phyloP scores from a whole-genome alignment of 1,284 basidiomycete species.

The Rhodotorula mucilaginosa region DNA sequence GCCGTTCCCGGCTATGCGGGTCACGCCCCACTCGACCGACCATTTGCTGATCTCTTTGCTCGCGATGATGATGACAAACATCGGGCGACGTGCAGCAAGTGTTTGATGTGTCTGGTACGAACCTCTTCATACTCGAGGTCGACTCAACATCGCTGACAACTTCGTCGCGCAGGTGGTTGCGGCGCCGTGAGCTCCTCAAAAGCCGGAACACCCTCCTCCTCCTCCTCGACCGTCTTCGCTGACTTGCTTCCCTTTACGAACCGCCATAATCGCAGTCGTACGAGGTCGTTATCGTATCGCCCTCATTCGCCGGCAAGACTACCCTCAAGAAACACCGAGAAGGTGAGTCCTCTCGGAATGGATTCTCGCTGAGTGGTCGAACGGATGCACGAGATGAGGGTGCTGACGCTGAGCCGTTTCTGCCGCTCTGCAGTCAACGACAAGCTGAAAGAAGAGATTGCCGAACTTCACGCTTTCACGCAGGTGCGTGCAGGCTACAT shows the following conservation, averaged over 20 bases:
- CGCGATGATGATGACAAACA: neutral
- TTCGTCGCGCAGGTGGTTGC: conserved; percentile 30
- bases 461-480: conserved; percentile 52
- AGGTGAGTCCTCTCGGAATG: conserved; percentile 23
- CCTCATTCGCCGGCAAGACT: conserved; percentile 43
- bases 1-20: neutral
- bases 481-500: conserved; percentile 36
- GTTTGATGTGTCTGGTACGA: conserved; percentile 43
- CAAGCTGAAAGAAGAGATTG: conserved; percentile 51
- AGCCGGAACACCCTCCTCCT: too few species aligned
- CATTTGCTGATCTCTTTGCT: neutral
- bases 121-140: fast-evolving
- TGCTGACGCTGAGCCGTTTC: neutral
- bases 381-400: too few species aligned
- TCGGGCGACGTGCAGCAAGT: conserved; percentile 31
- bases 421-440: conserved; percentile 47
- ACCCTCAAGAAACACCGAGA: conserved; percentile 44
- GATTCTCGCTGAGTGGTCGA: too few species aligned
- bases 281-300: conserved; percentile 45
- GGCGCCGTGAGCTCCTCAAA: conserved; percentile 27
- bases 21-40: too few species aligned
- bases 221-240: neutral
- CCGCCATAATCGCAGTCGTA: too few species aligned
- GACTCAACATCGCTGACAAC: neutral
- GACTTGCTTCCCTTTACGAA: neutral